A percentile compares a stretch with the other conserved stretches of the same genome.
phyloP scores from a whole-genome alignment of 495 filamentous ascomycete genomes.

The Annulohypoxylon maeteangense region DNA sequence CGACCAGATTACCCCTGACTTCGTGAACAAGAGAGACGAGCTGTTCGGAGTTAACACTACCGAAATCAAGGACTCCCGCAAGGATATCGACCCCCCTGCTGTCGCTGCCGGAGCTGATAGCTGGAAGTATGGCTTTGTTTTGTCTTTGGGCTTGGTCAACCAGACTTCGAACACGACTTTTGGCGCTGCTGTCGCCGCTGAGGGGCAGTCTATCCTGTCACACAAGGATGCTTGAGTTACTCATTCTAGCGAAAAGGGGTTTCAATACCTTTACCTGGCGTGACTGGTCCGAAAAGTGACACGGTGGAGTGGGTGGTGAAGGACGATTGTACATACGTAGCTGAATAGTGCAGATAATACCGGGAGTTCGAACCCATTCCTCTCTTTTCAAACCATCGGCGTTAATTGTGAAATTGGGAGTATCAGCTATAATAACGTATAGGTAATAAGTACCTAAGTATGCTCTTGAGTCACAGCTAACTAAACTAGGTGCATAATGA shows the following conservation, averaged over 20 bases:
- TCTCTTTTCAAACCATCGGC: not conserved
- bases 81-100: slow-evolving; percentile 31
- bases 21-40: slow-evolving; percentile 63
- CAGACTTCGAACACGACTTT: slow-evolving; percentile 33
- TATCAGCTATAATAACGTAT: too few relatives aligned
- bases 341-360: not conserved
- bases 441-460: too few relatives aligned
- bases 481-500: too few relatives aligned
- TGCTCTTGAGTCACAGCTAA: not conserved
- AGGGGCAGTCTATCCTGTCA: slow-evolving; percentile 5
- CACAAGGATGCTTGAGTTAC: not conserved
- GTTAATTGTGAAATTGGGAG: too few relatives aligned
- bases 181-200: not conserved
- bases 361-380: not conserved
- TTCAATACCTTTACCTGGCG: not conserved
- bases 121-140: slow-evolving; percentile 45
- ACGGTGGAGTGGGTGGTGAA: not conserved
- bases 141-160: slow-evolving; percentile 43
- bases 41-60: slow-evolving; percentile 59
- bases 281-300: not conserved
- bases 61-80: slow-evolving; percentile 28
- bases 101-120: slow-evolving; percentile 41
- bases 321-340: not conserved
- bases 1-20: slow-evolving; percentile 62
- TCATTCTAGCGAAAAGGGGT: not conserved